phyloP scores from a whole-genome alignment of 306 rosid genomes.

The Vachellia collinsii region DNA sequence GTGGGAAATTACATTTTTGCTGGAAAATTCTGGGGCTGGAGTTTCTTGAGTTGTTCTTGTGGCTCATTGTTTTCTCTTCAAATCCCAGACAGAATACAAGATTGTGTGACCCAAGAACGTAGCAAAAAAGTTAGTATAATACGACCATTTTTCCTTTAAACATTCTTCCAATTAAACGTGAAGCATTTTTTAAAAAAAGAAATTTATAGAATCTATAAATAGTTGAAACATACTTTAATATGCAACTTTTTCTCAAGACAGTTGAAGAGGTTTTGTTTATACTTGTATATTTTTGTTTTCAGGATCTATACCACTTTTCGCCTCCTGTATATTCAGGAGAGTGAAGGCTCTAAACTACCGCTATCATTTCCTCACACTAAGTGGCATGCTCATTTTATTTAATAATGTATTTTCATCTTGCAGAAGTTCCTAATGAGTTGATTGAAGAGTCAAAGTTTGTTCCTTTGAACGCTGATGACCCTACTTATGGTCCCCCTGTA shows the following conservation, averaged over 20 bases:
- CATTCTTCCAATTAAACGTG: neutral
- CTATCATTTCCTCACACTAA: constrained; percentile 4
- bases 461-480: constrained; percentile 78
- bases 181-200: neutral
- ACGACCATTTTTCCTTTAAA: neutral
- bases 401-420: constrained; percentile 28
- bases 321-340: neutral
- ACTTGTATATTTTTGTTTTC: neutral
- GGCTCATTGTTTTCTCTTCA: neutral
- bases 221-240: neutral
- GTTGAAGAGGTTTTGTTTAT: neutral
- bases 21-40: constrained; percentile 8
- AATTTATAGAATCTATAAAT: neutral
- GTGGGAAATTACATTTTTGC: neutral
- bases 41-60: neutral
- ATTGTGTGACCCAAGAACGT: neutral
- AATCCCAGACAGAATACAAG: neutral
- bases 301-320: neutral
- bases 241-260: constrained; percentile 2
- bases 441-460: constrained; percentile 87
- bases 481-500: constrained; percentile 91
- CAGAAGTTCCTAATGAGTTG: constrained; percentile 71
- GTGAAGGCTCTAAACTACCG: neutral
- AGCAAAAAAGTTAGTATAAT: neutral
- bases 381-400: constrained; percentile 3